Evolutionary conservation across 31 red algal genomes (phyloP), one percentile per base, ranked within the genome.

Genomic region (Porphyra umbilicalis): DNA sequence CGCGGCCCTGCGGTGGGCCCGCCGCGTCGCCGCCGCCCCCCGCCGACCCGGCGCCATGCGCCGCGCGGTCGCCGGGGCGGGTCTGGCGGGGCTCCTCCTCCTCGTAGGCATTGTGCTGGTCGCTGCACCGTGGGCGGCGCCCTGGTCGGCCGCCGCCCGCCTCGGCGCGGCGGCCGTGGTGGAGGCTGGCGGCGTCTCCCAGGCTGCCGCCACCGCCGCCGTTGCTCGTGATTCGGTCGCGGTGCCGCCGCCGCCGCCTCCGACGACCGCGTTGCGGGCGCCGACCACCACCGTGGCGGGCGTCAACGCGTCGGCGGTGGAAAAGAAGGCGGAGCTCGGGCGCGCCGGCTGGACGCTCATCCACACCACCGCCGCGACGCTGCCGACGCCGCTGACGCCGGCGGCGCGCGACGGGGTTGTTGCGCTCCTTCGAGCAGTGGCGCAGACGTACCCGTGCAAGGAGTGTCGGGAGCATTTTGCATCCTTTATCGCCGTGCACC

Each of bases 331-430:
- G 33, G 75, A 32, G 75, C 33, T 83, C 9, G 81, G 81, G 25
- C 81, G 81, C 38, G 81, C 81, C 20, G 81, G 36, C 25, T 83
- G 81, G 81, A 83, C 81, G 32, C 30, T 83, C 29, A 0, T 83
- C n/a, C 81, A 83, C 57, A 32, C 81, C 32, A 46, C 67, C 25
- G 81, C 81, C 39, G 81, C 81, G 68, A 39, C 32, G 68, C 81
- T 30, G 57, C 57, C 57, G 25, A 71, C 57, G 57, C 57, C 57
- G 57, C 57, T 71, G 57, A 71, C 57, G 57, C 36, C 81, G 1
- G 38, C 33, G 25, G 33, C 29, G 15, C 81, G 34, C 6, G n/a
- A 14, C 1, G n/a, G 67, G 33, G 81, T 44, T 6, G 39, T 39
- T 4, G 40, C 44, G 5, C 67, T 83, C 30, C 6, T 83, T 10